phyloP scores from a whole-genome alignment of 2,329 filamentous ascomycete genomes.

The Myriosclerotinia curreyana region DNA sequence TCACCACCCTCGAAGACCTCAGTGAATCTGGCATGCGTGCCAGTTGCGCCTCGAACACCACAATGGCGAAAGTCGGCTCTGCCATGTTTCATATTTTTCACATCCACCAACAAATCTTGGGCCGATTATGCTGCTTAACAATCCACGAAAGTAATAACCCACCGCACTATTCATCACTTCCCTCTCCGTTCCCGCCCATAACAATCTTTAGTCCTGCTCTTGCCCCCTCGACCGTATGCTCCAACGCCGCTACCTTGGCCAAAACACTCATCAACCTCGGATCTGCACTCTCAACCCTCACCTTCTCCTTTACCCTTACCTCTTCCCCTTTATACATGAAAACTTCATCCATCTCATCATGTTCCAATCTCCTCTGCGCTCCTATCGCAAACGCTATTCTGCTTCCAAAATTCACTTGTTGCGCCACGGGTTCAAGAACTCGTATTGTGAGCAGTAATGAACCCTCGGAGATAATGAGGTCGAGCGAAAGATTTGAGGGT shows the following conservation, averaged over 20 bases:
- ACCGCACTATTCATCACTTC: constrained; percentile 9
- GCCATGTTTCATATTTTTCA: background rate
- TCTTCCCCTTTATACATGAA: constrained; percentile 66
- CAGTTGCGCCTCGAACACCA: too few relatives aligned
- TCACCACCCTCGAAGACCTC: too few relatives aligned
- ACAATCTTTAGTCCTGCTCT: constrained; percentile 72
- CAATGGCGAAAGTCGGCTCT: background rate
- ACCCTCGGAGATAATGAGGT: constrained; percentile 67
- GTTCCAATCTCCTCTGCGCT: constrained; percentile 60
- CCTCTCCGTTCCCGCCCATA: constrained; percentile 52
- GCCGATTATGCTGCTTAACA: background rate
- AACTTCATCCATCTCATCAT: constrained; percentile 75
- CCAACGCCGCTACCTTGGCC: constrained; percentile 76
- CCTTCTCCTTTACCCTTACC: constrained; percentile 85
- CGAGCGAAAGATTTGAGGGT: constrained; percentile 68
- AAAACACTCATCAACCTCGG: constrained; percentile 79
- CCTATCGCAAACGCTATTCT: constrained; percentile 70
- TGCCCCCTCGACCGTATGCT: constrained; percentile 67
- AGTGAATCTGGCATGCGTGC: background rate
- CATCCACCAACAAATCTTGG: background rate
- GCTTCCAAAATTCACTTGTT: constrained; percentile 58
- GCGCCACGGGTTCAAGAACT: constrained; percentile 62
- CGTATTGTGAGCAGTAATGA: constrained; percentile 67
- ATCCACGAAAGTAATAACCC: background rate
- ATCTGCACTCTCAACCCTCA: constrained; percentile 78